A percentile compares a stretch with the other conserved stretches of the same genome.
These are phyloP conservation scores for Beauveria bassiana DNA, from an alignment of 2,329 filamentous ascomycete genomes.

Conservation along the genomic window DNA sequence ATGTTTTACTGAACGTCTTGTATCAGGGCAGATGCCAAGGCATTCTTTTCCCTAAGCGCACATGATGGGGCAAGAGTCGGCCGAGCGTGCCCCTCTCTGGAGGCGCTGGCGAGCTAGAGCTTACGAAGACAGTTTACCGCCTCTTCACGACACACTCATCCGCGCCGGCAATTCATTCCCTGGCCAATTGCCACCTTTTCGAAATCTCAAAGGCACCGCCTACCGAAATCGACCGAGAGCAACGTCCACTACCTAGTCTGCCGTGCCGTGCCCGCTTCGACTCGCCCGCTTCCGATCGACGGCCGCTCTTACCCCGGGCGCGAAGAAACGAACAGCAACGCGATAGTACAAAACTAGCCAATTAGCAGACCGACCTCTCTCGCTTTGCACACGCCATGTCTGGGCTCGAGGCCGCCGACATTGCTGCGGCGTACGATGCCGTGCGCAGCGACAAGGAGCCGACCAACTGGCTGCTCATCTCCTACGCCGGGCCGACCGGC, in stretches of 20 bases:
- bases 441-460: conserved; percentile 59
- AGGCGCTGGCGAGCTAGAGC: background rate
- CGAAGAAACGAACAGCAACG: background rate
- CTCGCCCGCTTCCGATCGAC: background rate
- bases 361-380: too few species aligned
- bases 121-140: conserved; percentile 5
- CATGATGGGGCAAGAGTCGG: background rate
- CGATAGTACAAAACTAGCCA: background rate
- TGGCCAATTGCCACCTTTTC: background rate
- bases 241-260: background rate
- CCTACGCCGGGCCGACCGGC: conserved; percentile 47
- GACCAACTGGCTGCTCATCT: conserved; percentile 61
- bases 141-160: background rate
- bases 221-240: background rate
- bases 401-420: conserved; percentile 49
- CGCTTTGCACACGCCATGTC: conserved; percentile 38
- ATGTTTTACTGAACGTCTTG: background rate
- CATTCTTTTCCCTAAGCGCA: background rate
- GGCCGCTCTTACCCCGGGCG: background rate
- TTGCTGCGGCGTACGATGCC: conserved; percentile 56
- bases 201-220: too few species aligned
- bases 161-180: background rate
- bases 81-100: conserved; percentile 7
- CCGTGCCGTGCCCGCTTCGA: background rate
- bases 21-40: background rate